These are phyloP conservation scores for Globisporangium emineosum DNA, from an alignment of 352 stramenopile genomes.

Conservation along the genomic window DNA sequence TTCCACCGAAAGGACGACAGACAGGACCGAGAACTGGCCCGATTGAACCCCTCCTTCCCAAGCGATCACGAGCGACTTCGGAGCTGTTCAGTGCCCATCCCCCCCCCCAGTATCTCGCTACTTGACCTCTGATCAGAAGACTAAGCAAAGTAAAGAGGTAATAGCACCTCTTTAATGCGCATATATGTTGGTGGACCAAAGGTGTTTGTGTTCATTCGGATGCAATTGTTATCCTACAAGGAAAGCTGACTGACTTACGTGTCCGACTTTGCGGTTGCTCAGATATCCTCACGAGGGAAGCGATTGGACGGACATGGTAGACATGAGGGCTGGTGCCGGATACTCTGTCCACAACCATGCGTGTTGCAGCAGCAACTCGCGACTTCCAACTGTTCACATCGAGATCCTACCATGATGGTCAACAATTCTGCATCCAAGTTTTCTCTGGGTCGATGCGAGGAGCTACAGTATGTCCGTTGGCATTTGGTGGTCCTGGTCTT, in stretches of 20 bases:
- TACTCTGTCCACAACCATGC: not conserved
- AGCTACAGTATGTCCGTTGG: not conserved
- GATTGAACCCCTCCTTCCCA: not conserved
- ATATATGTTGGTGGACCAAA: not conserved
- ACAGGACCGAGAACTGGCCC: slow-evolving; percentile 1
- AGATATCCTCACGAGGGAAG: no score
- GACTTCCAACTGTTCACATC: not conserved
- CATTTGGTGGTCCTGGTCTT: no score
- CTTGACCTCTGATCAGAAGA: not conserved
- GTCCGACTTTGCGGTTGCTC: no score
- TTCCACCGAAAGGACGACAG: slow-evolving; percentile 13
- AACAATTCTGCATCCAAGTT: no score
- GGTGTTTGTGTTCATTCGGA: not conserved
- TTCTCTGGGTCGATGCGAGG: slow-evolving; percentile 1
- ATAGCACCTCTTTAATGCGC: not conserved
- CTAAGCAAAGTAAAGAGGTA: not conserved
- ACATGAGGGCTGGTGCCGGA: not conserved
- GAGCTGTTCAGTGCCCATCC: not conserved
- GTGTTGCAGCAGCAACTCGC: not conserved
- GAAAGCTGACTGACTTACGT: no score
- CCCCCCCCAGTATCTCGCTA: not conserved
- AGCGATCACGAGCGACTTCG: not conserved
- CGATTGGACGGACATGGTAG: no score
- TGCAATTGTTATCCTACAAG: not conserved
- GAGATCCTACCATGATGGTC: not conserved